Base-by-base conservation (phyloP, 2,329 filamentous ascomycete species). In the Juglanconis juglandina region DNA sequence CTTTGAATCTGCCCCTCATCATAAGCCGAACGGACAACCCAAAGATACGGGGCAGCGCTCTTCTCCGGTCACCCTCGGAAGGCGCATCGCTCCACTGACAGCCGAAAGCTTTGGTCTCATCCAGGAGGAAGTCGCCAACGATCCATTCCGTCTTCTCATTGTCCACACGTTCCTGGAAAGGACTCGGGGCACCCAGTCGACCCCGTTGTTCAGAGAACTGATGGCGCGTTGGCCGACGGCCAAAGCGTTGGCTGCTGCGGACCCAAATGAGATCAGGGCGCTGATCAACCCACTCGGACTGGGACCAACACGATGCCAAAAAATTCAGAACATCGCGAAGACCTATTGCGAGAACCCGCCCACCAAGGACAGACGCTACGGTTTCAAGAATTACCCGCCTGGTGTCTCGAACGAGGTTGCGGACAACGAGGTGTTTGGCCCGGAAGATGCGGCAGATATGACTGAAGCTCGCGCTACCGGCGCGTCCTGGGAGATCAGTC, bases 81-180 rank as follows among this genome's bases (percentile, higher is more conserved):
- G 24, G 24, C 24, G 24, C 2, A 91, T 94, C 65, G 90, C 91
- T 0, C 82, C 87, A 0, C 83, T 92, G 39, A 79, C 81, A 7
- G 78, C 83, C 0, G 70, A 79, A 0, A 72, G 69, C 5, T 96
- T 96, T 69, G 92, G 92, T 0, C 81, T 97, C 2, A 86, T 96
- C 42, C 93, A 97, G 71, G 93, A 96, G 71, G 83, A 87, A 64
- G 83, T 96, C 14, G 86, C 87, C 2, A 73, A 83, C 53, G 82
- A 92, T 59, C 89, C 92, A 0, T 96, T 96, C 72, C 87, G 87
- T 65, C 83, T 97, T 1, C 82, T 96, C 1, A 80, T 96, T 35
- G 92, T 90, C 11, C 87, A 92, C 5, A 92, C 91, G 0, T 93
- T 96, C 67, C 85, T 96, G 35, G 94, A 94, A 72, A 87, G 89